Conservation (phyloP, 305 asterid species). For the Fraxinus dipetala region DNA sequence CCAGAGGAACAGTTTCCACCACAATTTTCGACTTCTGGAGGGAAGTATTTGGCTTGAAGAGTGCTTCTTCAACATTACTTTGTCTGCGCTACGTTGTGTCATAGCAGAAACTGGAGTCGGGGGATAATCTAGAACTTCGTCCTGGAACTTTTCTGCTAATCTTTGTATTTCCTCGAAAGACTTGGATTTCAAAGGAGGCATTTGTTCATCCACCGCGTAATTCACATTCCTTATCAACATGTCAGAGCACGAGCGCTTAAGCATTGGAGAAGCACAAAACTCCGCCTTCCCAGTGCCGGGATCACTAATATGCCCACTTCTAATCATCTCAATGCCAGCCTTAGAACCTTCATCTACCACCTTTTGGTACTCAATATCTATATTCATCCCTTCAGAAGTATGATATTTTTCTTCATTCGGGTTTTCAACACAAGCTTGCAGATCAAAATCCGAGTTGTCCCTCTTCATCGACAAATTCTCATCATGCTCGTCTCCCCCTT, state of each 20-base stretch:
- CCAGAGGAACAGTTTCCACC: constrained; percentile 86
- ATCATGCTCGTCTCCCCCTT: constrained; percentile 66
- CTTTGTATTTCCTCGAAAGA: constrained; percentile 57
- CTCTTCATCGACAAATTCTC: constrained; percentile 34
- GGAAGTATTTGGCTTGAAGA: constrained; percentile 81
- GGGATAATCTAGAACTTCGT: constrained; percentile 20
- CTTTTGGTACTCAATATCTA: constrained; percentile 22
- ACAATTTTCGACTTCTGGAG: constrained; percentile 59
- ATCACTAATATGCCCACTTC: constrained; percentile 57
- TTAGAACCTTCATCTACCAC: constrained; percentile 25
- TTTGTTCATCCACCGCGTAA: constrained; percentile 27
- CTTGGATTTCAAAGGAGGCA: constrained; percentile 34
- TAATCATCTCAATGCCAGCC: constrained; percentile 24
- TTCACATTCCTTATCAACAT: constrained; percentile 36
- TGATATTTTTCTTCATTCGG: constrained; percentile 31
- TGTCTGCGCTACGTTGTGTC: constrained; percentile 58
- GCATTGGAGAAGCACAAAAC: constrained; percentile 47
- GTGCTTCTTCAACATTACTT: constrained; percentile 69
- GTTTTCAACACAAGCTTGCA: constrained; percentile 28
- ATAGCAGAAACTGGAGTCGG: constrained; percentile 51
- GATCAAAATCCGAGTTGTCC: constrained; percentile 44
- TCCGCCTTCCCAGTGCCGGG: constrained; percentile 46
- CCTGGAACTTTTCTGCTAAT: constrained; percentile 32
- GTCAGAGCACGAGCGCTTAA: constrained; percentile 70
- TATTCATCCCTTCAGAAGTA: constrained; percentile 16